Evolutionary conservation across 2,329 filamentous ascomycete genomes (phyloP).

Genomic region (Cladosporium oxysporum): DNA sequence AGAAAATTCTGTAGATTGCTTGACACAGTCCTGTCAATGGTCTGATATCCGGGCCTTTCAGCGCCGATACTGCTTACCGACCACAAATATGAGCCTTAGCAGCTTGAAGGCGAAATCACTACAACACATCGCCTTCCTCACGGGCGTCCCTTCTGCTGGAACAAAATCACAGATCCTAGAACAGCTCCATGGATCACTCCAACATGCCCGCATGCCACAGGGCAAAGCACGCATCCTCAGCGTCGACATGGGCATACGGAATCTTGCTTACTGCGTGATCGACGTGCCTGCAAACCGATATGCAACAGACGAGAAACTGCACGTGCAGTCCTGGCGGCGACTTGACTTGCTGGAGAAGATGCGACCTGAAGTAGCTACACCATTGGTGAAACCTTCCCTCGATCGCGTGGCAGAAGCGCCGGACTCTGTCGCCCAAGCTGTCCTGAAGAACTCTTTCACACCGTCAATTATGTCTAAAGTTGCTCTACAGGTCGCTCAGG

Average conservation of each 20-base stretch:
- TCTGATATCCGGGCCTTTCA: not conserved
- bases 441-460: constrained; percentile 33
- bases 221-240: constrained; percentile 61
- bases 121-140: constrained; percentile 60
- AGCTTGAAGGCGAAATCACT: constrained; percentile 53
- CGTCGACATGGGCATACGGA: constrained; percentile 82
- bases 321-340: constrained; percentile 39
- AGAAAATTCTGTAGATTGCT: not conserved
- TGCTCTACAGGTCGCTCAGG: constrained; percentile 57
- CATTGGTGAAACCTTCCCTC: not conserved
- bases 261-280: constrained; percentile 70
- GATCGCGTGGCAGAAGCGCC: not conserved
- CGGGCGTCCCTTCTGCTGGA: constrained; percentile 61
- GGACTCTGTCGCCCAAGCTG: not conserved
- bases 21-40: not conserved
- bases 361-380: not conserved
- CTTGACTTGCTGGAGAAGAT: constrained; percentile 33
- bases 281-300: constrained; percentile 23
- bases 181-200: constrained; percentile 1
- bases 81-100: constrained; percentile 1
- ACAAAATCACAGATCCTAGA: constrained; percentile 52
- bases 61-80: not conserved
- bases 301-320: constrained; percentile 20
- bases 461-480: constrained; percentile 56
- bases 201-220: not conserved